Base-by-base conservation (phyloP, 805 yeast species). In the Cephaloascus fragrans region DNA sequence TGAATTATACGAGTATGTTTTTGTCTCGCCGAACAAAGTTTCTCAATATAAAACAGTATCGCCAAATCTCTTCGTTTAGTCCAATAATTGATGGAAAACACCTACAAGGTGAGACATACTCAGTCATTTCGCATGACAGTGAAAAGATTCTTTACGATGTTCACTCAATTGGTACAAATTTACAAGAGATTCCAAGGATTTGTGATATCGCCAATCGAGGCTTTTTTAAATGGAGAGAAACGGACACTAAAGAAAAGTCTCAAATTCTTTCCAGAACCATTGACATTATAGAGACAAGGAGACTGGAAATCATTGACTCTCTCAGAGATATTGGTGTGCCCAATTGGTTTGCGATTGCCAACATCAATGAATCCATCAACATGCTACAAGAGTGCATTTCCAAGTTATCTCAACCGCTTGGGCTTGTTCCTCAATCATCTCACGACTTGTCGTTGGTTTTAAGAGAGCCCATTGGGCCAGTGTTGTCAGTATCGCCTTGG, bases 401-500 rank as follows among this genome's bases (percentile, higher is more conserved):
- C 3, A 47, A 42, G 4, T 35, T 55, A 29, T 42, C 48, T 4
- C 32, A 15, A n/a, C 32, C 34, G 8, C 29, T 16, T 8, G 37
- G 37, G 5, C 14, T 18, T 6, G 17, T 35, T 15, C 18, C 18
- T 39, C 10, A 18, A 45, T 26, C 29, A n/a, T 23, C 28, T 8
- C n/a, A 37, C 3, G 55, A 48, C 15, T 44, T 58, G 32, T 56
- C 64, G 1, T 31, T 66, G 39, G 55, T 59, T 2, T 33, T 59
- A 14, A 56, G 51, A 33, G 56, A 59, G 33, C 75, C 76, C 1
- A 39, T 67, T 14, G 75, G 76, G 1, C 69, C 73, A 0, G 69
- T 70, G 1, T 46, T 69, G 28, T 57, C 72, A 15, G 62, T 70
- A 2, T 56, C 73, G 2, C 67, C 76, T 1, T 70, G 75, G 75